Conservation (phyloP, 1,284 basidiomycete species). For the Farysia itapuensis region DNA sequence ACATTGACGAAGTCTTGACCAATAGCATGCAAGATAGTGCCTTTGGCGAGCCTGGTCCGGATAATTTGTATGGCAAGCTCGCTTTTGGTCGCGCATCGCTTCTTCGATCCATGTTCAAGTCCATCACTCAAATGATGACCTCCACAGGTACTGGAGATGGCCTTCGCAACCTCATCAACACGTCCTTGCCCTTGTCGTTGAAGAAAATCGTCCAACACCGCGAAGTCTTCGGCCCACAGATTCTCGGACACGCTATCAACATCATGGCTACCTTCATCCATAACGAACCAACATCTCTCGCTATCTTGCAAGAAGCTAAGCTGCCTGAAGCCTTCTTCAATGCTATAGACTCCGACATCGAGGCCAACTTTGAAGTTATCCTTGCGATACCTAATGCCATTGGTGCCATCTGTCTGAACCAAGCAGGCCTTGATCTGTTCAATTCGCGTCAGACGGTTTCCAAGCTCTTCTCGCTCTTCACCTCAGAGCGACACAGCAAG, state of each 20-base stretch:
- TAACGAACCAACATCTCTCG: conserved; percentile 94
- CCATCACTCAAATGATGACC: conserved; percentile 93
- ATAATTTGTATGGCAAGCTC: conserved; percentile 45
- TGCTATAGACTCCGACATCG: conserved; percentile 79
- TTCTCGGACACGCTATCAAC: conserved; percentile 80
- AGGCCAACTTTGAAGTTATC: conserved; percentile 72
- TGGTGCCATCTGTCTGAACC: conserved; percentile 92
- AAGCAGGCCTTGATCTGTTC: conserved; percentile 81
- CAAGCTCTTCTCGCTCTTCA: conserved; percentile 81
- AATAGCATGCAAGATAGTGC: conserved; percentile 62
- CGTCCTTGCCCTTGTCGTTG: conserved; percentile 79
- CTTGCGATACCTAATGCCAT: conserved; percentile 93
- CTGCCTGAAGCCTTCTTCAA: conserved; percentile 87
- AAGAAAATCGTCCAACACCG: conserved; percentile 85
- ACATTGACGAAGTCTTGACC: conserved; percentile 30
- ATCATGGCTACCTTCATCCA: conserved; percentile 98
- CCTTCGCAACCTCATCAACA: conserved; percentile 89
- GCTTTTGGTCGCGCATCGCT: conserved; percentile 62
- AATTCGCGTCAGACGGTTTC: conserved; percentile 74
- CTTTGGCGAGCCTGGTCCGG: conserved; percentile 62
- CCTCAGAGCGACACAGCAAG: conserved; percentile 79
- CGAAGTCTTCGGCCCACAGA: conserved; percentile 79
- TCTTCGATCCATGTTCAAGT: conserved; percentile 87
- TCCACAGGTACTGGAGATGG: conserved; percentile 86
- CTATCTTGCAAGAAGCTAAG: conserved; percentile 86